Base-by-base conservation (phyloP, 805 yeast genomes). In the Ascoidea tarda region DNA sequence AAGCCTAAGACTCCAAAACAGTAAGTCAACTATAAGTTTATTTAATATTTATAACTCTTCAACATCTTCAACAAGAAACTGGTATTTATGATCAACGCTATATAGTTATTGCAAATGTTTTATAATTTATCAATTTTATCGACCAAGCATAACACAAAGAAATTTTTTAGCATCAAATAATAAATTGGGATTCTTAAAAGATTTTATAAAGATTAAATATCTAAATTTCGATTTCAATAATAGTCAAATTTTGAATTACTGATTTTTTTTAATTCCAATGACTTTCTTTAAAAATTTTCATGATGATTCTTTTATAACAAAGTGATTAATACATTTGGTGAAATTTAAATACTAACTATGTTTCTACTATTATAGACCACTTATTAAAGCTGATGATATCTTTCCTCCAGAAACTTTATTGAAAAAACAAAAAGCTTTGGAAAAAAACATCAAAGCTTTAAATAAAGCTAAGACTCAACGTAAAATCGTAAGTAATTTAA, bases 391-490 rank as follows among this genome's bases (percentile, higher is more conserved):
- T 51, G 57, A 55, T 28, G 47, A 55, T 49, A 53, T 55, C 63
- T 68, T 72, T 60, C 72, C 72, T 60, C 95, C 95, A 80, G 95
- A 86, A 81, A 74, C 93, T 70, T 84, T 82, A 71, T 74, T 82
- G 73, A 86, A 86, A 82, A 82, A 84, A 79, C 71, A 83, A 66
- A 79, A 84, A 78, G 81, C 84, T 72, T 78, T 80, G 70, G 81
- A 82, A 68, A 84, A 84, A 80, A 74, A 80, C 66, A 78, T 82
- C 63, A 86, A 81, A 69, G 79, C 81, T 72, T 78, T 84, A 67
- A 82, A 87, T 70, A 89, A 87, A 67, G 90, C 80, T 69, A 83
- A 80, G 76, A 77, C 73, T 69, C 84, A 82, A 62, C 79, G 88
- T 73, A 78, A 80, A 74, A 81, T 80, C 68, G 95, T 86, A 84